Evolutionary conservation across 192 early-diverging fungal genomes (phyloP).

Genomic region (Lunasporangiospora selenospora): DNA sequence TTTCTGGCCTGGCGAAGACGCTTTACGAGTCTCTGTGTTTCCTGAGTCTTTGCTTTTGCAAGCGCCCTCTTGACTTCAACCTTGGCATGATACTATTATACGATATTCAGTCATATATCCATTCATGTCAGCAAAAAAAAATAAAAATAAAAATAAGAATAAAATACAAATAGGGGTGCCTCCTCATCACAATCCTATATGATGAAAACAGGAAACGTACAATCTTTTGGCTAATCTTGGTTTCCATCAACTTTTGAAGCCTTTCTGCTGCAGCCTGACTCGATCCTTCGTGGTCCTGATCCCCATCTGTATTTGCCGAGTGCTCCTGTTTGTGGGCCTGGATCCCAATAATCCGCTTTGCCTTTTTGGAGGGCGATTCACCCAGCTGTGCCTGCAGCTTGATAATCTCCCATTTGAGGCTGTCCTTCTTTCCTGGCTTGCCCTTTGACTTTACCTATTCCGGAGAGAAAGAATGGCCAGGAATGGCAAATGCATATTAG

Average conservation of each 20-base stretch:
- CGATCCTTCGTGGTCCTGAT: background rate
- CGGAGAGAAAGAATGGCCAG: background rate
- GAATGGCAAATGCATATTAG: background rate
- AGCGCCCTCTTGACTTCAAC: constrained; percentile 41
- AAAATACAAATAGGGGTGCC: background rate
- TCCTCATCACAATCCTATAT: background rate
- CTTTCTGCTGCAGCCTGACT: constrained; percentile 12
- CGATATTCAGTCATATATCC: too few relatives aligned
- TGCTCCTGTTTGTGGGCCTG: constrained; percentile 29
- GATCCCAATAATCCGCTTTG: constrained; percentile 30
- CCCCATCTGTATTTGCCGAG: background rate
- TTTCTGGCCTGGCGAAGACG: constrained; percentile 27
- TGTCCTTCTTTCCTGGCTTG: constrained; percentile 46
- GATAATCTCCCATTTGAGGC: constrained; percentile 38
- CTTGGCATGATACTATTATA: constrained; percentile 37
- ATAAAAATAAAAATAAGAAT: background rate
- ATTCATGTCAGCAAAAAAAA: background rate
- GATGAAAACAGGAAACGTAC: constrained; percentile 5
- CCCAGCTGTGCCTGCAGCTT: constrained; percentile 44
- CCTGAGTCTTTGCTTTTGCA: constrained; percentile 28
- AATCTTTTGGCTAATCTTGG: constrained; percentile 44
- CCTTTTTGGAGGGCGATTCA: constrained; percentile 32
- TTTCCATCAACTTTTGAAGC: constrained; percentile 27
- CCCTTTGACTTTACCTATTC: constrained; percentile 8
- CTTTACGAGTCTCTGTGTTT: constrained; percentile 36